phyloP scores from a whole-genome alignment of 768 basidiomycete species.

The Suillus subluteus region DNA sequence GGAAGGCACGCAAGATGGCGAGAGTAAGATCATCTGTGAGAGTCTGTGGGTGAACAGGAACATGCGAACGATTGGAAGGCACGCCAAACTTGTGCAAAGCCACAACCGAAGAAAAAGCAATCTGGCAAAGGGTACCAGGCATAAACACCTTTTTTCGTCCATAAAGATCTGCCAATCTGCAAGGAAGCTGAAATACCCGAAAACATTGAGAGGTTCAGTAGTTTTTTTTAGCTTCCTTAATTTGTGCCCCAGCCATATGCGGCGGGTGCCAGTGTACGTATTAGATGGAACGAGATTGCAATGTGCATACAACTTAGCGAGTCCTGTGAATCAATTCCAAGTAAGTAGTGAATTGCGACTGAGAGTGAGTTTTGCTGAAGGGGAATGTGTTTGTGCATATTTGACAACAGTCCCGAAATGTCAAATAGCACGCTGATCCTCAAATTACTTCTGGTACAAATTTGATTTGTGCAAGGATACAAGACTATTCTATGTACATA shows the following conservation, averaged over 20 bases:
- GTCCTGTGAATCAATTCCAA: too few relatives aligned
- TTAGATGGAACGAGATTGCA: background rate
- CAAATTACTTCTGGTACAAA: too few relatives aligned
- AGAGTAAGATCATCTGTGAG: slow-evolving; percentile 58
- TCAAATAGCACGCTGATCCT: too few relatives aligned
- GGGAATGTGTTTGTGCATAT: too few relatives aligned
- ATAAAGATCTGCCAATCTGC: slow-evolving; percentile 75
- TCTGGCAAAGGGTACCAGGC: slow-evolving; percentile 54
- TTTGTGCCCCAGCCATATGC: background rate
- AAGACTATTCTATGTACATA: too few relatives aligned
- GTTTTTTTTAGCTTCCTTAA: background rate
- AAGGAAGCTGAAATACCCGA: background rate
- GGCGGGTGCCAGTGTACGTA: background rate
- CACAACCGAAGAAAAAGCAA: slow-evolving; percentile 66
- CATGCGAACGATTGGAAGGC: background rate
- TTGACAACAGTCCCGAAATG: too few relatives aligned
- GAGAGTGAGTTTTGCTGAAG: too few relatives aligned
- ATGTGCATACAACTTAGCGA: too few relatives aligned
- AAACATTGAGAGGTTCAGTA: background rate
- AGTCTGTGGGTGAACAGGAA: background rate
- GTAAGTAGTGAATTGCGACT: too few relatives aligned
- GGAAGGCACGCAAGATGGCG: slow-evolving; percentile 74
- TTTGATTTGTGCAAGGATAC: too few relatives aligned
- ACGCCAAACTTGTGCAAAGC: slow-evolving; percentile 55
- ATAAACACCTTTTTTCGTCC: slow-evolving; percentile 54